Evolutionary conservation across 176 grass and related monocot species (phyloP).

Genomic region (Zizania latifolia): DNA sequence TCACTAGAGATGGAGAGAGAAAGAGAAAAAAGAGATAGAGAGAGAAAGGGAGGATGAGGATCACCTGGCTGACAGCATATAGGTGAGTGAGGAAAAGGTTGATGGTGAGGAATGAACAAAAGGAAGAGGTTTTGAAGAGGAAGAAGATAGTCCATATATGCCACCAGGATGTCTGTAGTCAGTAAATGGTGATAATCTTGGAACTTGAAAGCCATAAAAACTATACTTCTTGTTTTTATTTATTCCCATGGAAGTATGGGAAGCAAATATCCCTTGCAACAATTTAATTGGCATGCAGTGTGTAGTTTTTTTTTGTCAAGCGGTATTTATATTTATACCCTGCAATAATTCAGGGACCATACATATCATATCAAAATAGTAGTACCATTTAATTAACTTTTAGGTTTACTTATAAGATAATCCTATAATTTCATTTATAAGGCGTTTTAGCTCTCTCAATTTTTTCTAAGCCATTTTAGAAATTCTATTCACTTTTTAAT

Average conservation of each 20-base stretch:
- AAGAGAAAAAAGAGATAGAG: background rate
- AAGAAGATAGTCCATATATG: no score
- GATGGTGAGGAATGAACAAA: no score
- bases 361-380: background rate
- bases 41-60: conserved; percentile 44
- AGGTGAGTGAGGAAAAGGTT: no score
- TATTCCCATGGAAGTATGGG: conserved; percentile 37
- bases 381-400: no score
- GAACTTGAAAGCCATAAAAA: conserved; percentile 29
- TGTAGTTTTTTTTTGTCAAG: background rate
- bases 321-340: background rate
- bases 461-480: no score
- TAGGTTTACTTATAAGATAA: no score
- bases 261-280: conserved; percentile 32
- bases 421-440: no score
- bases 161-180: no score
- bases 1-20: background rate
- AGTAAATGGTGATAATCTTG: conserved; percentile 37
- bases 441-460: no score
- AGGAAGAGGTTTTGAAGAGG: conserved; percentile 34
- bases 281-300: conserved; percentile 26
- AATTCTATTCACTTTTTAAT: no score
- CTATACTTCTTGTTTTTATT: background rate
- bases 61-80: conserved; percentile 43
- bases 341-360: background rate